Evolutionary conservation across 208 protist genomes (phyloP), one percentile per base, ranked within the genome.

Genomic region (Trypanosoma caninum): DNA sequence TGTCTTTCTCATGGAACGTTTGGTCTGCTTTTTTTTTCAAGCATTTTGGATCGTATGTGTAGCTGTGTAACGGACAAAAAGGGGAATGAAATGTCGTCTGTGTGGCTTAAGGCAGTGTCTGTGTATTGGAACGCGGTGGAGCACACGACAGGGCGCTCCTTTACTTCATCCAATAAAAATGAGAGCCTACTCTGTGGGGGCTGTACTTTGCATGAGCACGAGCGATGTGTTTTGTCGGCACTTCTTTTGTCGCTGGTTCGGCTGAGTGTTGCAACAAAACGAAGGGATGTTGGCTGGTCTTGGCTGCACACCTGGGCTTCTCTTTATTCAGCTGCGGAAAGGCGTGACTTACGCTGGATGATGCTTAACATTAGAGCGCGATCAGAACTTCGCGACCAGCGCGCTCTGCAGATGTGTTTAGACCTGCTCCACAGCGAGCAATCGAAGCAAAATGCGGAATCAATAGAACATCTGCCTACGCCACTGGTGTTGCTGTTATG

Each of bases 81-180:
- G 20, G n/a, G 28, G 11, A 25, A 63, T 2, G 56, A 47, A 4
- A 25, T 18, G 11, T 64, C 64, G 2, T 42, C n/a, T n/a, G n/a
- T 78, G 48, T 91, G 84, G 84, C 22, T 80, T 22, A 58, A 70
- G 34, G 80, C 80, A 1, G 64, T 84, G 10, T 51, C 69, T 13
- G 76, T 91, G 23, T 91, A 81, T 60, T 88, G 84, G 84, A 69
- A 66, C n/a, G 84, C 84, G 0, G 80, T 91, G 20, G 78, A 88
- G 44, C 84, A 91, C 59, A 85, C 70, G 0, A 38, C 51, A 9
- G 30, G 27, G n/a, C 44, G 22, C 13, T 63, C 44, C 3, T 0
- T 20, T 33, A 22, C 33, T 25, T 14, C 7, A 6, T 23, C n/a
- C 42, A 35, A 20, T 11, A 55, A 44, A 16, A 57, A 51, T 16